phyloP scores from a whole-genome alignment of 768 basidiomycete genomes.

The Trametes coccinea region DNA sequence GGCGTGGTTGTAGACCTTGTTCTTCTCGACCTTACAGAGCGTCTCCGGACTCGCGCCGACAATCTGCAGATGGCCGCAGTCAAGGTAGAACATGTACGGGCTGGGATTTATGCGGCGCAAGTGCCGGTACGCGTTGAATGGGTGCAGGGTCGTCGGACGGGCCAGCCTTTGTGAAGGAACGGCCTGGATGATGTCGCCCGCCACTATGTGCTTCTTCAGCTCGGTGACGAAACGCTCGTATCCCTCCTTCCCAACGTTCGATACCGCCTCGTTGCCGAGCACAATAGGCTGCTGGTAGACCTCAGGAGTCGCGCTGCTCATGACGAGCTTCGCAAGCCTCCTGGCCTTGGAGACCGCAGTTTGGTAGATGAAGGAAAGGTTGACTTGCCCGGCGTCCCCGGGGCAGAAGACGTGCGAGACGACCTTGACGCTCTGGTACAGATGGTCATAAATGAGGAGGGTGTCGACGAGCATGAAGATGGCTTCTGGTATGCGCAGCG shows the following conservation, averaged over 20 bases:
- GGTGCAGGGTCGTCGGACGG: slow-evolving; percentile 84
- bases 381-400: slow-evolving; percentile 60
- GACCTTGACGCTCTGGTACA: slow-evolving; percentile 92
- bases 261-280: slow-evolving; percentile 69
- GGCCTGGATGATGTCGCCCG: slow-evolving; percentile 98
- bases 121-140: slow-evolving; percentile 96
- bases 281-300: slow-evolving; percentile 63
- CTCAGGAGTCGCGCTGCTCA: slow-evolving; percentile 56
- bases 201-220: slow-evolving; percentile 91
- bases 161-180: slow-evolving; percentile 93
- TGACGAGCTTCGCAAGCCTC: slow-evolving; percentile 71
- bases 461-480: slow-evolving; percentile 97
- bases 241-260: slow-evolving; percentile 91
- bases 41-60: slow-evolving; percentile 99
- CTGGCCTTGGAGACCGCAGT: slow-evolving; percentile 83
- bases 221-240: slow-evolving; percentile 90
- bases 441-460: slow-evolving; percentile 94
- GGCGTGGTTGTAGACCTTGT: slow-evolving; percentile 95
- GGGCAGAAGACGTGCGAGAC: slow-evolving; percentile 95
- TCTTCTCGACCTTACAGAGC: slow-evolving; percentile 89
- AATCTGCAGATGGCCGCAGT: slow-evolving; percentile 89
- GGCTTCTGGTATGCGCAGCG: slow-evolving; percentile 88
- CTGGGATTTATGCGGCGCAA: slow-evolving; percentile 95
- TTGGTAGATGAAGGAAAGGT: slow-evolving; percentile 83
- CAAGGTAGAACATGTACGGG: slow-evolving; percentile 98